These are phyloP conservation scores for Prunus mume DNA, from an alignment of 306 rosid genomes.

Conservation along the genomic window DNA sequence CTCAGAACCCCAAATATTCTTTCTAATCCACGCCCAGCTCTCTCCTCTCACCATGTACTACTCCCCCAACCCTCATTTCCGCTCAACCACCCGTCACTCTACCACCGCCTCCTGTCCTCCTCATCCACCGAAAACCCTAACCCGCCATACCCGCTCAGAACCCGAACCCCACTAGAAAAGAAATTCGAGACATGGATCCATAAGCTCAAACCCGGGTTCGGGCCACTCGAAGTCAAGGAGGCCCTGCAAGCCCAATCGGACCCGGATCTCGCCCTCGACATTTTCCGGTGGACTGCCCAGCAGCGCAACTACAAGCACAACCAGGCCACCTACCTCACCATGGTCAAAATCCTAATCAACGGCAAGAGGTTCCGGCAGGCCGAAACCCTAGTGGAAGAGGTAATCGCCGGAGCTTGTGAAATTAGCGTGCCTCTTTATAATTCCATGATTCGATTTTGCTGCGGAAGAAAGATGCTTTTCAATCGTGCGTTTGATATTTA, in stretches of 20 bases:
- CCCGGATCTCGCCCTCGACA: conserved; percentile 87
- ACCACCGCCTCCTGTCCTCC: conserved; percentile 26
- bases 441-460: conserved; percentile 66
- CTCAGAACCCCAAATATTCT: conserved; percentile 11
- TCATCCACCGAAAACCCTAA: conserved; percentile 9
- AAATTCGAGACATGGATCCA: conserved; percentile 84
- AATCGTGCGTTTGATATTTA: conserved; percentile 75
- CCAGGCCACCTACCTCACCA: conserved; percentile 57
- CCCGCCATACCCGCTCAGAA: conserved; percentile 15
- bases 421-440: conserved; percentile 65
- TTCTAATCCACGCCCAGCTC: conserved; percentile 13
- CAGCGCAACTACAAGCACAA: conserved; percentile 79
- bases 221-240: conserved; percentile 52
- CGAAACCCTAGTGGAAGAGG: conserved; percentile 82
- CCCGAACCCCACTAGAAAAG: conserved; percentile 72
- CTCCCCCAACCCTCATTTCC: not conserved
- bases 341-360: conserved; percentile 51
- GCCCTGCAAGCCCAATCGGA: conserved; percentile 73
- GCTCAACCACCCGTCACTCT: conserved; percentile 1
- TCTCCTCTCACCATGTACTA: conserved; percentile 9
- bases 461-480: conserved; percentile 54
- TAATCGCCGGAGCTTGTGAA: conserved; percentile 81
- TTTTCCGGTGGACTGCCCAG: conserved; percentile 92
- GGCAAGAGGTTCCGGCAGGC: conserved; percentile 56
- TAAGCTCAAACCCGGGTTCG: conserved; percentile 81